A percentile compares a stretch with the other conserved stretches of the same genome.
These are phyloP conservation scores for Wickerhamiella occidentalis DNA, from an alignment of 805 yeast species.

Conservation along the genomic window DNA sequence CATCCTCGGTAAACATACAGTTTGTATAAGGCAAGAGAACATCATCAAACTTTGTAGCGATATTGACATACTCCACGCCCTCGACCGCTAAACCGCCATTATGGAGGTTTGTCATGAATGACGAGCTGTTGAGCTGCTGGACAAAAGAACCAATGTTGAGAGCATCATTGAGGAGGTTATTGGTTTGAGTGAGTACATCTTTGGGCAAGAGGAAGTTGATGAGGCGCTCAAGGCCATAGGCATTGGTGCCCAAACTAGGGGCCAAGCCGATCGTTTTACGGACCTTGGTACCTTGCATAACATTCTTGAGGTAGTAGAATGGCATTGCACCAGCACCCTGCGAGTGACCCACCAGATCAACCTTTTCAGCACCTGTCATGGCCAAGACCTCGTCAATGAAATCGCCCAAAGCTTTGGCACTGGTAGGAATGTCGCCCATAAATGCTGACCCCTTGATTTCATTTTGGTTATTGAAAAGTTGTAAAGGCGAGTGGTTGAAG, in stretches of 20 bases:
- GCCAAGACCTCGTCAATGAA: not conserved
- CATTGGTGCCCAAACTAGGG: not conserved
- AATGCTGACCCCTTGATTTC: not conserved
- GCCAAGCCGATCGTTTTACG: slow-evolving; percentile 5
- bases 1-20: not conserved
- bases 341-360: slow-evolving; percentile 8
- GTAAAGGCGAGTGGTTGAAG: slow-evolving; percentile 3
- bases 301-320: slow-evolving; percentile 4
- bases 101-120: not conserved
- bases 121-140: not conserved
- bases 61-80: slow-evolving; percentile 7
- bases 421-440: not conserved
- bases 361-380: slow-evolving; percentile 5
- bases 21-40: slow-evolving; percentile 6
- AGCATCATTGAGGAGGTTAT: no score
- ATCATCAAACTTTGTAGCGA: slow-evolving; percentile 2
- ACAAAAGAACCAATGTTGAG: not conserved
- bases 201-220: not conserved
- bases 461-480: not conserved
- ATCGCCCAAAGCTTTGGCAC: not conserved
- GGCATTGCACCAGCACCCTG: slow-evolving; percentile 10
- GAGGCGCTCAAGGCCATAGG: not conserved
- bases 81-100: slow-evolving; percentile 5
- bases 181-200: not conserved
- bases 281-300: slow-evolving; percentile 1